Base-by-base conservation (phyloP, 768 basidiomycete genomes). In the Tricholoma sp. region DNA sequence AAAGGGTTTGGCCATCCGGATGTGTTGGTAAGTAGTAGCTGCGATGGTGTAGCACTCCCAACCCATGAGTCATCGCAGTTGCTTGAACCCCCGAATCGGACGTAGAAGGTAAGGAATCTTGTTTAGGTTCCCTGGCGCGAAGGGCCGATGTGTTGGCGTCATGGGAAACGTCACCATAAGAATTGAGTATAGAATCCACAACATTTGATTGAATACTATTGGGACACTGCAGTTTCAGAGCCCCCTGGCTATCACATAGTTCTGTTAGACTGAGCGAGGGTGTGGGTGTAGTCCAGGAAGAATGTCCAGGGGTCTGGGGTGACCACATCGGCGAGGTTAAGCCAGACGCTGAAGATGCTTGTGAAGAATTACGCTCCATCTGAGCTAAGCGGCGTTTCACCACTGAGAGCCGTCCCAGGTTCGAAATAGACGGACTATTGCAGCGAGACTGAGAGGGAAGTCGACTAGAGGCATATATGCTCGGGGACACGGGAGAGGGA, bases 331-430 rank as follows among this genome's bases (percentile, higher is more conserved):
- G 61, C 0, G 59, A 61, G 4, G 43, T 55, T 6, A 57, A 19
- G 35, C 55, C 46, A 32, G 46, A 55, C 18, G 47, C 16, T 21
- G 61, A 60, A 35, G 53, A 60, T n/a, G n/a, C n/a, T 50, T 59
- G 57, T 29, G 67, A 68, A 34, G 73, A 70, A 24, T 58, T 70
- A 27, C 67, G 64, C 63, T 85, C 78, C 10, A 88, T 80, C 62
- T 87, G 79, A 9, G 83, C 82, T 12, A 87, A 76, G 34, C 87
- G 83, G 60, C 84, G 81, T 58, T 79, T 82, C 47, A 89, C 88
- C 21, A 88, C 79, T 6, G 85, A 88, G 37, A 82, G 68, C 55
- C 78, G 76, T 57, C 77, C 80, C 14, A 89, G 75, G 57, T 86
- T 83, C 24, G 78, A 71, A 45, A 89, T 81, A 7, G 86, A 88